Base-by-base conservation (phyloP, 2,329 filamentous ascomycete species). In the Fusarium sp. region DNA sequence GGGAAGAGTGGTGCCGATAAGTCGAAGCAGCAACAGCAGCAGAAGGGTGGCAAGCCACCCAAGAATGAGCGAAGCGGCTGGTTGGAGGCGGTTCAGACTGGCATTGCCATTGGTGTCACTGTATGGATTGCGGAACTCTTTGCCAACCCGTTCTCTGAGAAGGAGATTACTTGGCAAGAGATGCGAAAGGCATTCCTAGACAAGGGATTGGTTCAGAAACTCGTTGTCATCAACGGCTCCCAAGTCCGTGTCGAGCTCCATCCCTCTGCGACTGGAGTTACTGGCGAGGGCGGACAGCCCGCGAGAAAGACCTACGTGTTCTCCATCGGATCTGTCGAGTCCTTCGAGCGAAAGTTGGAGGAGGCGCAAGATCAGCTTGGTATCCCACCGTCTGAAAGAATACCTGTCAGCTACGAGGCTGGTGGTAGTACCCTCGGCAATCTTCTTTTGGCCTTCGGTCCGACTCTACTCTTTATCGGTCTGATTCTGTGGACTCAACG, bases 131-230 rank as follows among this genome's bases (percentile, higher is more conserved):
- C 86, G 10, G 81, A 80, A 31, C 72, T 74, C 11, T 70, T 80
- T 50, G 76, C 76, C 70, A 80, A 80, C 66, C 69, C 82, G 25
- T 80, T 83, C 66, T 79, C 80, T 6, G 81, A 84, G 67, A 80
- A 80, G 74, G 95, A 99, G 76, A 97, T 99, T 60, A 98, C 96
- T 55, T 99, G 94, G 93, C 94, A 99, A 80, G 96, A 99, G 81
- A 93, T 99, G 81, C 86, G 92, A 66, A 94, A 89, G 72, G 96
- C 93, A 31, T 98, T 97, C 84, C 84, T 99, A 63, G 94, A 97
- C 80, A 97, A 97, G 84, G 96, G 96, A 10, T 85, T 99, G 23
- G 94, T 99, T 20, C 92, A 97, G 81, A 97, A 94, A 82, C 86
- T 99, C 18, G 90, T 97, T 33, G 87, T 97, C 50, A 89, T 94